Percentiles rank a stretch among this genome's conserved stretches.
Evolutionary conservation across 2,329 filamentous ascomycete species (phyloP).

Genomic region (Calonectria henricotiae): DNA sequence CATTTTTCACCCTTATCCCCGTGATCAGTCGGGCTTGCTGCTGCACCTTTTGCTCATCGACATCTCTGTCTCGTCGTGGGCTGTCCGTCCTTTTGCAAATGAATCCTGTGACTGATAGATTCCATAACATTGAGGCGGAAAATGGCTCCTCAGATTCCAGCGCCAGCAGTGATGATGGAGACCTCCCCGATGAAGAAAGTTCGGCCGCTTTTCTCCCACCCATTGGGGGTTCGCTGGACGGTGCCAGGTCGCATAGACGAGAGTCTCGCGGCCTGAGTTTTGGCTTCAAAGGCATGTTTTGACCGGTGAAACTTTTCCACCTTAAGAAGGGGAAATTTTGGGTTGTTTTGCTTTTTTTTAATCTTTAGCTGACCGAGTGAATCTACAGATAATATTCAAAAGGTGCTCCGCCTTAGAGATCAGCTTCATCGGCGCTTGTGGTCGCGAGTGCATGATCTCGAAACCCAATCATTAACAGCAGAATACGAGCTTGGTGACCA

Average conservation of each 20-base stretch:
- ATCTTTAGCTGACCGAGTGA: slow-evolving; percentile 7
- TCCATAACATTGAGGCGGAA: slow-evolving; percentile 36
- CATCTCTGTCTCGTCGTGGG: slow-evolving; percentile 27
- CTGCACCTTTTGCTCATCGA: slow-evolving; percentile 32
- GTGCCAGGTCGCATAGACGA: slow-evolving; percentile 32
- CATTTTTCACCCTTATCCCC: slow-evolving; percentile 25
- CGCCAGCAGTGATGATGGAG: slow-evolving; percentile 38
- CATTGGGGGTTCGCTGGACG: slow-evolving; percentile 9
- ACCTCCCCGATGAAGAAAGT: slow-evolving; percentile 36
- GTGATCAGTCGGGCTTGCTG: slow-evolving; percentile 31
- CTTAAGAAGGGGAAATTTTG: background rate
- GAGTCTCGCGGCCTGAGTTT: slow-evolving; percentile 29
- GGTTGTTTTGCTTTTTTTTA: background rate
- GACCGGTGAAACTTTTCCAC: too few relatives aligned
- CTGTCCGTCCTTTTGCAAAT: slow-evolving; percentile 34
- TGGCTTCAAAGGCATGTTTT: slow-evolving; percentile 33
- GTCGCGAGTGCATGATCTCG: slow-evolving; percentile 46
- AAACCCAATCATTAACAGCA: slow-evolving; percentile 44
- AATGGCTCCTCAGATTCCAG: slow-evolving; percentile 36
- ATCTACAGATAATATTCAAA: slow-evolving; percentile 30
- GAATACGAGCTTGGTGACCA: slow-evolving; percentile 37
- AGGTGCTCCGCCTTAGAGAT: slow-evolving; percentile 47
- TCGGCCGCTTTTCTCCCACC: slow-evolving; percentile 30
- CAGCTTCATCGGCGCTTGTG: slow-evolving; percentile 47
- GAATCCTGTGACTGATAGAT: slow-evolving; percentile 40